phyloP scores from a whole-genome alignment of 495 filamentous ascomycete genomes.

The Cairneyella variabilis region DNA sequence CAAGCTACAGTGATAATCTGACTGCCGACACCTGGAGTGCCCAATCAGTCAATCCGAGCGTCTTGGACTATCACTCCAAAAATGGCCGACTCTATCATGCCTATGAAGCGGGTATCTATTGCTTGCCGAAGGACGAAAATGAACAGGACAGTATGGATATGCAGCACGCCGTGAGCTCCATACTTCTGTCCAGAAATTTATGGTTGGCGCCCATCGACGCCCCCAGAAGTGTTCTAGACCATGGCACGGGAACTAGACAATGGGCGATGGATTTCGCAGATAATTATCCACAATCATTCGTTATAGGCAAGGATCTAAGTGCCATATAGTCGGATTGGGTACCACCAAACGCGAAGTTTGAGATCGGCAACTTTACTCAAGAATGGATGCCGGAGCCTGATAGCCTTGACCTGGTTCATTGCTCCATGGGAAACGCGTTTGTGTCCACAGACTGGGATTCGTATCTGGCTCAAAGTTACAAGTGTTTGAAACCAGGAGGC shows the following conservation, averaged over 20 bases:
- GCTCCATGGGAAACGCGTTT: background rate
- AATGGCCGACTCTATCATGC: no score
- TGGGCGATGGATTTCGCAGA: conserved; percentile 68
- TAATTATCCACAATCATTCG: conserved; percentile 51
- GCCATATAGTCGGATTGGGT: conserved; percentile 44
- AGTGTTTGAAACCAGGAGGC: conserved; percentile 57
- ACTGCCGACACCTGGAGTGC: no score
- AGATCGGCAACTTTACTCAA: conserved; percentile 59
- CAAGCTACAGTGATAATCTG: no score
- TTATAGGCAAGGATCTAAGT: conserved; percentile 63
- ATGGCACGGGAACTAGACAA: conserved; percentile 63
- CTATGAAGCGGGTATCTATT: no score
- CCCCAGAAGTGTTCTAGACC: conserved; percentile 56
- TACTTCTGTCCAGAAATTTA: conserved; percentile 52
- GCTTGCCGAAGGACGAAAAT: no score
- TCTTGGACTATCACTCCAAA: no score
- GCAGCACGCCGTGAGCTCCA: conserved; percentile 59
- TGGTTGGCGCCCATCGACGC: conserved; percentile 51
- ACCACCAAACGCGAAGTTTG: conserved; percentile 62
- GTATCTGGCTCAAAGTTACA: conserved; percentile 55
- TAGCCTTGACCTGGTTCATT: conserved; percentile 58
- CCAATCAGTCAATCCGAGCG: no score
- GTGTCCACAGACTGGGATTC: background rate
- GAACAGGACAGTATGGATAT: conserved; percentile 31
- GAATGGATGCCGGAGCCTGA: conserved; percentile 19